Evolutionary conservation across 1,284 basidiomycete species (phyloP).

Genomic region (Pseudozyma sp.): DNA sequence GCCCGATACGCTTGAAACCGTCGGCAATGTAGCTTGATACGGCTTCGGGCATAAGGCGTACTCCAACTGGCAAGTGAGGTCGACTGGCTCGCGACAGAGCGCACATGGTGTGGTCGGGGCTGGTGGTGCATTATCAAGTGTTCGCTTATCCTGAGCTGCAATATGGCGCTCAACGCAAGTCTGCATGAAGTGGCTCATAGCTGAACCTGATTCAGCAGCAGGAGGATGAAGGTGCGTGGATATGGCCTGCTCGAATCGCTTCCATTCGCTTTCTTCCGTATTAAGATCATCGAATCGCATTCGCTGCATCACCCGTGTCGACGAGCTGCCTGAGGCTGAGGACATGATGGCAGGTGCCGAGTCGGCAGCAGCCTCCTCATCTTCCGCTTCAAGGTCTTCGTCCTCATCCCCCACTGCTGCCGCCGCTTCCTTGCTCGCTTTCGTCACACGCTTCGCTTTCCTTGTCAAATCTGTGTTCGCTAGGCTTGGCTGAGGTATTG

Average conservation of each 20-base stretch:
- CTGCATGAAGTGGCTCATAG: slow-evolving; percentile 34
- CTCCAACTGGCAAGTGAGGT: slow-evolving; percentile 33
- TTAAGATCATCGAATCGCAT: slow-evolving; percentile 38
- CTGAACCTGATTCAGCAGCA: not conserved
- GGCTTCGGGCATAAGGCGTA: slow-evolving; percentile 34
- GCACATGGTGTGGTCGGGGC: slow-evolving; percentile 19
- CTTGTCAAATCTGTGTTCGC: slow-evolving; percentile 28
- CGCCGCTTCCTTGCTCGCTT: slow-evolving; percentile 14
- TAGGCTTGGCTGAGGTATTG: slow-evolving; percentile 4
- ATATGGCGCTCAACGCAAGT: slow-evolving; percentile 29
- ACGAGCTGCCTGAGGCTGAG: not conserved
- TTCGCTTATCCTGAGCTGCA: slow-evolving; percentile 35
- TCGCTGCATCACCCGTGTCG: slow-evolving; percentile 9
- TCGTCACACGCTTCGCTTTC: slow-evolving; percentile 34
- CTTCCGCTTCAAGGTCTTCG: slow-evolving; percentile 11
- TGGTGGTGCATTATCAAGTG: slow-evolving; percentile 1
- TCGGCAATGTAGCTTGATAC: not conserved
- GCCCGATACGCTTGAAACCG: not conserved
- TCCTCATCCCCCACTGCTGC: slow-evolving; percentile 11
- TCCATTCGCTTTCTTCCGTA: slow-evolving; percentile 39
- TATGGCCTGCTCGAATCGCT: slow-evolving; percentile 16
- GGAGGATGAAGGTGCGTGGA: not conserved
- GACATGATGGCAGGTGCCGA: not conserved
- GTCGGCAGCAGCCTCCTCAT: not conserved
- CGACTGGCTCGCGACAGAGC: slow-evolving; percentile 23